Percentiles rank a stretch among this genome's conserved stretches.
Evolutionary conservation across 441 rosid genomes (phyloP).

Genomic region (Syzygium syzygioides): DNA sequence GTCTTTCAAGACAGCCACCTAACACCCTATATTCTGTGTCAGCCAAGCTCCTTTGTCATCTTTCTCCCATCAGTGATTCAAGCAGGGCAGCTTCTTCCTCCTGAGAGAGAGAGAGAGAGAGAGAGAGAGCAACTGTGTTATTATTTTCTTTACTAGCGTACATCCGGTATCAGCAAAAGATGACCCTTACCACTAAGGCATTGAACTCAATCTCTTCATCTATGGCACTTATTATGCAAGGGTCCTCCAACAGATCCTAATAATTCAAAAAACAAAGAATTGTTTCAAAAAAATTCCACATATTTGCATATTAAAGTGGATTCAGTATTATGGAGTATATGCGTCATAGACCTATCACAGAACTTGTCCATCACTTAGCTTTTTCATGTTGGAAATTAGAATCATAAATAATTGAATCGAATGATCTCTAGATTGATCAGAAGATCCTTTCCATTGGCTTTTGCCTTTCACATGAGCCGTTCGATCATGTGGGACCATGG

Average conservation of each 20-base stretch:
- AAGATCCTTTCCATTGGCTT: not conserved
- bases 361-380: not conserved
- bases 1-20: not conserved
- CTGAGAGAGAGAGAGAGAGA: slow-evolving; percentile 27
- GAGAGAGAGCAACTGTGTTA: not conserved
- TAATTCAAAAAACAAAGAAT: slow-evolving; percentile 2
- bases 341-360: not conserved
- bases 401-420: not conserved
- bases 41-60: slow-evolving; percentile 12
- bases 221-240: slow-evolving; percentile 62
- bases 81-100: slow-evolving; percentile 91
- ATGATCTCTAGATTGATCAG: not conserved
- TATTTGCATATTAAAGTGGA: not conserved
- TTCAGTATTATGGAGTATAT: not conserved
- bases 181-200: slow-evolving; percentile 70
- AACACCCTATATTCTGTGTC: not conserved
- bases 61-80: slow-evolving; percentile 73
- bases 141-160: not conserved
- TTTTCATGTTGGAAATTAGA: not conserved
- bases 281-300: not conserved
- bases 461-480: not conserved
- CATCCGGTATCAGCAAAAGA: not conserved
- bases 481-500: not conserved
- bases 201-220: slow-evolving; percentile 96
- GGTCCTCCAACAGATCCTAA: slow-evolving; percentile 89